A percentile compares a stretch with the other conserved stretches of the same genome.
Conservation (phyloP, 1,284 basidiomycete genomes). For the Phlebopus sp. region DNA sequence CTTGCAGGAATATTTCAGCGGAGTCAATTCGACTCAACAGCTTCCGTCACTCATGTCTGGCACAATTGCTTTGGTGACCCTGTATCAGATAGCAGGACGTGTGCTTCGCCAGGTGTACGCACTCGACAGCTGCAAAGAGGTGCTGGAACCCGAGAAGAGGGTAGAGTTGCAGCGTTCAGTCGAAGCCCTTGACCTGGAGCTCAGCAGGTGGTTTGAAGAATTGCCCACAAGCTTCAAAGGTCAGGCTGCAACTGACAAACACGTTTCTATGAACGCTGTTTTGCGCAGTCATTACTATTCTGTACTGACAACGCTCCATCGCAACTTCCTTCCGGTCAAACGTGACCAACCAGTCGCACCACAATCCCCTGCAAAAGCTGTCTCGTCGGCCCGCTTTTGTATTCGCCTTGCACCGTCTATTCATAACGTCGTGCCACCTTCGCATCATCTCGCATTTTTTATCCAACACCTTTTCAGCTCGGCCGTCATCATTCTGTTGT, state of each 20-base stretch:
- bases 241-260: constrained; percentile 65
- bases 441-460: constrained; percentile 88
- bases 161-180: constrained; percentile 71
- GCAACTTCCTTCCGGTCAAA: constrained; percentile 79
- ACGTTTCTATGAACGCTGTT: constrained; percentile 84
- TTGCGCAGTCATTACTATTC: constrained; percentile 89
- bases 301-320: constrained; percentile 83
- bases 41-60: constrained; percentile 77
- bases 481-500: constrained; percentile 82
- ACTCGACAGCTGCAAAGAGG: constrained; percentile 70
- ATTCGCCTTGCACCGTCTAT: constrained; percentile 84
- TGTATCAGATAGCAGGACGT: constrained; percentile 81
- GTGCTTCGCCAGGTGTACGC: constrained; percentile 82
- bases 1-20: constrained; percentile 68
- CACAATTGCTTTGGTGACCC: constrained; percentile 67
- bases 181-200: constrained; percentile 70
- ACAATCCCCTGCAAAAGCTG: constrained; percentile 72
- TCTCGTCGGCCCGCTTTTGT: constrained; percentile 75
- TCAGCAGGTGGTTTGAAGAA: constrained; percentile 80
- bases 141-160: constrained; percentile 70
- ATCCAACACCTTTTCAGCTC: constrained; percentile 91
- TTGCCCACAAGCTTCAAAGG: constrained; percentile 73
- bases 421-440: constrained; percentile 80
- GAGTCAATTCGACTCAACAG: constrained; percentile 51
- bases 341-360: constrained; percentile 62